Percentiles rank a stretch among this genome's conserved stretches.
Evolutionary conservation across 75 land plant species (phyloP).

Genomic region (Ceratopteris richardii): DNA sequence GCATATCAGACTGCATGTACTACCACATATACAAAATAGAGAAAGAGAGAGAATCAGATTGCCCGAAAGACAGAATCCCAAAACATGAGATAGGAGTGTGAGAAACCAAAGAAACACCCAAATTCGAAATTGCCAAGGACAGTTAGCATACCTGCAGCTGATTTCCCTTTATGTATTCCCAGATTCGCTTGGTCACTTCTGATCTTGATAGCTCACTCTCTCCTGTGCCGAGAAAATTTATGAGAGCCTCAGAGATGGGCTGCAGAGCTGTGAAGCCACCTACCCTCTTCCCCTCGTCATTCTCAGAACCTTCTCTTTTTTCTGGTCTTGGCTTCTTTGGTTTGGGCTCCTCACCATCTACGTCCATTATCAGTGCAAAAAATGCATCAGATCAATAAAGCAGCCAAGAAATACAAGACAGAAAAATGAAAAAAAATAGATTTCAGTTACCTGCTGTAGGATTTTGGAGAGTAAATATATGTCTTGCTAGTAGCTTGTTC

Average conservation of each 20-base stretch:
- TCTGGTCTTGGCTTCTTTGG: constrained; percentile 49
- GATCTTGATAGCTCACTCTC: constrained; percentile 57
- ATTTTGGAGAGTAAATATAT: constrained; percentile 60
- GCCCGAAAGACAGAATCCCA: too few species aligned
- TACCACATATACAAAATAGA: too few species aligned
- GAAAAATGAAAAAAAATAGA: neutral
- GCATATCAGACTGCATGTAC: too few species aligned
- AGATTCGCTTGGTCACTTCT: constrained; percentile 70
- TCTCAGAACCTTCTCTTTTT: constrained; percentile 33
- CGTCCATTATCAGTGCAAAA: too few species aligned
- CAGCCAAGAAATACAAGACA: neutral
- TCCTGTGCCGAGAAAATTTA: constrained; percentile 71
- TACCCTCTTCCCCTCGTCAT: constrained; percentile 15
- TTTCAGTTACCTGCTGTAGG: constrained; percentile 4
- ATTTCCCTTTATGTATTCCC: constrained; percentile 83
- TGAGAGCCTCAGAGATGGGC: constrained; percentile 66
- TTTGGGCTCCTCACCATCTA: constrained; percentile 42
- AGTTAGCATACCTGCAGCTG: constrained; percentile 80
- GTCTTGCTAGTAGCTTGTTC: constrained; percentile 88
- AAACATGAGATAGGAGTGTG: too few species aligned
- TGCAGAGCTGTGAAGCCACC: constrained; percentile 59
- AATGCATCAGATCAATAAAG: too few species aligned
- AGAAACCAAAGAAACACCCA: too few species aligned
- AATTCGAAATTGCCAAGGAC: too few species aligned
- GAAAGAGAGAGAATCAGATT: too few species aligned